A percentile compares a stretch with the other conserved stretches of the same genome.
phyloP scores from a whole-genome alignment of 2,329 filamentous ascomycete species.

The Paracoccidioides brasiliensis region DNA sequence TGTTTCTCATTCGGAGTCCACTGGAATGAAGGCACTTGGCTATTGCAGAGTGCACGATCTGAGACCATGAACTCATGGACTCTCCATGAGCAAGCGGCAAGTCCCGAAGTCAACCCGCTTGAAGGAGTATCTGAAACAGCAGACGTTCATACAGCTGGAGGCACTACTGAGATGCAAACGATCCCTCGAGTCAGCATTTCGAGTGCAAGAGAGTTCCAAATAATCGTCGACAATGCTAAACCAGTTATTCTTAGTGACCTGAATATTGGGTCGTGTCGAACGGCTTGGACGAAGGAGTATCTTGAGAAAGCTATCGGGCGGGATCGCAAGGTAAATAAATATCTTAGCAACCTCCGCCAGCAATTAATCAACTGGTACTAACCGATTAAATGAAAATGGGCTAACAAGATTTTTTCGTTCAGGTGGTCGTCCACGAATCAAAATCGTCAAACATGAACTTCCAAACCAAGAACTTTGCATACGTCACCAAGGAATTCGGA shows the following conservation, averaged over 20 bases:
- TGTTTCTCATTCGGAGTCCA: slow-evolving; percentile 85
- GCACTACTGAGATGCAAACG: slow-evolving; percentile 7
- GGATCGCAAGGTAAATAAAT: slow-evolving; percentile 50
- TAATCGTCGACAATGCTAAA: slow-evolving; percentile 43
- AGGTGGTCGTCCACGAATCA: slow-evolving; percentile 65
- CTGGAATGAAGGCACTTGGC: slow-evolving; percentile 56
- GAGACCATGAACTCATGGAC: slow-evolving; percentile 21
- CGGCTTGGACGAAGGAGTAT: slow-evolving; percentile 56
- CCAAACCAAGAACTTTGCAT: slow-evolving; percentile 67
- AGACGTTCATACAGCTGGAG: slow-evolving; percentile 4
- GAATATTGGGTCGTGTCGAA: slow-evolving; percentile 53
- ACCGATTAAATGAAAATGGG: too few species aligned
- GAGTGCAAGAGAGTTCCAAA: slow-evolving; percentile 45
- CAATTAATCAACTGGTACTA: slow-evolving; percentile 3
- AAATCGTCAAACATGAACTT: slow-evolving; percentile 60
- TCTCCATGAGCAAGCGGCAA: not conserved
- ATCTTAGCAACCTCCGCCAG: slow-evolving; percentile 6
- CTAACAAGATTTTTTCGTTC: not conserved
- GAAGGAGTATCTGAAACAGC: not conserved
- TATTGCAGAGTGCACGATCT: slow-evolving; percentile 25
- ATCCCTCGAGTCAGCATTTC: slow-evolving; percentile 43
- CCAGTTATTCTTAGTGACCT: slow-evolving; percentile 55
- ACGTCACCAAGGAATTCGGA: slow-evolving; percentile 54
- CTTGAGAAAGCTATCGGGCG: slow-evolving; percentile 49
- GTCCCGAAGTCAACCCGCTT: not conserved